A percentile compares a stretch with the other conserved stretches of the same genome.
Evolutionary conservation across 2,329 filamentous ascomycete species (phyloP).

Genomic region (Penicillium hordei): DNA sequence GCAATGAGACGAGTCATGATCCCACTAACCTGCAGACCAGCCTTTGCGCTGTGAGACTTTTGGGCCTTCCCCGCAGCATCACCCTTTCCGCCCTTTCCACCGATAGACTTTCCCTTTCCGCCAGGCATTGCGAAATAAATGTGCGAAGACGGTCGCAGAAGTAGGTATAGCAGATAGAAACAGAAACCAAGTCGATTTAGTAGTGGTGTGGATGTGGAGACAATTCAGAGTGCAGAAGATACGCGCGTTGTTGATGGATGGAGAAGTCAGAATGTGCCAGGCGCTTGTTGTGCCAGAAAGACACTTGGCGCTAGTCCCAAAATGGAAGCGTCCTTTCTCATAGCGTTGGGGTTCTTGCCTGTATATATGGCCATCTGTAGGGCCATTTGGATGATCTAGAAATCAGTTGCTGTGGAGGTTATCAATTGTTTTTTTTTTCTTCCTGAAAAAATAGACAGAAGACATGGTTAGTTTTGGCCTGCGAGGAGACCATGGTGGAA

Average conservation of each 20-base stretch:
- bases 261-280: constrained; percentile 38
- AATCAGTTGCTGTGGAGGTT: neutral
- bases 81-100: constrained; percentile 89
- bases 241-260: constrained; percentile 47
- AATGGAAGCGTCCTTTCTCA: constrained; percentile 23
- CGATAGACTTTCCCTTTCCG: constrained; percentile 90
- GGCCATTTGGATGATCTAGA: neutral
- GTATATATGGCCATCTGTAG: neutral
- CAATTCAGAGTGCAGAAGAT: constrained; percentile 29
- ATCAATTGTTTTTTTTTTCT: neutral
- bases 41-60: constrained; percentile 90
- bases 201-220: constrained; percentile 30
- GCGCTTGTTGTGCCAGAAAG: constrained; percentile 42
- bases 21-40: constrained; percentile 82
- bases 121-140: constrained; percentile 63
- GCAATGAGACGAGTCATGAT: neutral
- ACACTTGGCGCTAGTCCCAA: constrained; percentile 40
- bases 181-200: constrained; percentile 21
- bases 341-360: neutral
- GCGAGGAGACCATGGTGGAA: neutral
- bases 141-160: constrained; percentile 24
- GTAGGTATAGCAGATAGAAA: constrained; percentile 30
- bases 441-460: neutral
- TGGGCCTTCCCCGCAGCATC: constrained; percentile 81
- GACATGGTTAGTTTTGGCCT: neutral